Evolutionary conservation across 1,139 yeast species (phyloP).

Genomic region (Diutina neorugosa): DNA sequence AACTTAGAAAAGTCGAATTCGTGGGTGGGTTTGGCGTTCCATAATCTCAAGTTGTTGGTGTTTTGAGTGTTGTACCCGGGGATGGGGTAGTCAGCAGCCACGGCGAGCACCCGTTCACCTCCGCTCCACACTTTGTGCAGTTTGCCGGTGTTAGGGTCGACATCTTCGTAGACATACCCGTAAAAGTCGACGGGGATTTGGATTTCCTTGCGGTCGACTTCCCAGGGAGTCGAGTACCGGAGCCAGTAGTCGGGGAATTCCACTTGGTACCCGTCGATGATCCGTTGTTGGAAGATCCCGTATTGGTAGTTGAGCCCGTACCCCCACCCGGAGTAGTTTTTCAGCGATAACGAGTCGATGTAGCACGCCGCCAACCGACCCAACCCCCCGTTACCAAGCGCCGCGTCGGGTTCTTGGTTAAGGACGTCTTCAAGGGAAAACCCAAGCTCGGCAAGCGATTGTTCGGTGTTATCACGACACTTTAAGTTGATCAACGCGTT

Average conservation of each 20-base stretch:
- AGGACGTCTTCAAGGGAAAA: constrained; percentile 80
- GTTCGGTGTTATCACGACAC: constrained; percentile 36
- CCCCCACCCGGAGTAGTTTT: constrained; percentile 93
- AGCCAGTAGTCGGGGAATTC: constrained; percentile 95
- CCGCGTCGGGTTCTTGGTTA: constrained; percentile 87
- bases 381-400: constrained; percentile 89
- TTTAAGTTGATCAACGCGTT: constrained; percentile 77
- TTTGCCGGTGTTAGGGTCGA: constrained; percentile 38
- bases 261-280: constrained; percentile 86
- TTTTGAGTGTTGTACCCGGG: constrained; percentile 82
- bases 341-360: constrained; percentile 77
- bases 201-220: constrained; percentile 74
- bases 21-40: constrained; percentile 84
- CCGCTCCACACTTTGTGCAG: constrained; percentile 67
- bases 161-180: constrained; percentile 61
- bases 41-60: constrained; percentile 80
- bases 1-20: constrained; percentile 90
- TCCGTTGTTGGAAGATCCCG: constrained; percentile 86
- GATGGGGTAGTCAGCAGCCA: constrained; percentile 88
- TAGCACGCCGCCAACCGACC: constrained; percentile 95
- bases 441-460: constrained; percentile 64
- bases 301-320: constrained; percentile 89
- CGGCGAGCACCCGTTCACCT: constrained; percentile 80
- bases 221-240: constrained; percentile 85
- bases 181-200: constrained; percentile 89